Conservation (phyloP, 2,329 filamentous ascomycete genomes). For the Verticillium longisporum region DNA sequence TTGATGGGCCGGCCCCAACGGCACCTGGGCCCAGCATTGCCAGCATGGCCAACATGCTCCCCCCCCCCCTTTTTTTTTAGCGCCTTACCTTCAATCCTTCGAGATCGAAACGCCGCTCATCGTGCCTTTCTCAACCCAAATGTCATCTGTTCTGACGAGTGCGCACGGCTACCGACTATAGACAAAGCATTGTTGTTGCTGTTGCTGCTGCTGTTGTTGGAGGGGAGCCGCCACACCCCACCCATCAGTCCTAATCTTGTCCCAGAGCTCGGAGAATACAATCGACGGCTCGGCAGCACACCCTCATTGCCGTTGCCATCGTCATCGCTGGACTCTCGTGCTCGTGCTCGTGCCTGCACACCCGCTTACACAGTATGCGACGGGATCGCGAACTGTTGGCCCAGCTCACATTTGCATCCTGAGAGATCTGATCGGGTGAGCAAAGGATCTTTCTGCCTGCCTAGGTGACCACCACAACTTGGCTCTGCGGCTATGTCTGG, state of each 20-base stretch:
- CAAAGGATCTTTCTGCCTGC: too few relatives aligned
- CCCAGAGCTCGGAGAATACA: background rate
- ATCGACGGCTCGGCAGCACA: background rate
- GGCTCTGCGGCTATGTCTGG: background rate
- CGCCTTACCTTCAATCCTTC: too few relatives aligned
- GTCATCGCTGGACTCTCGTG: background rate
- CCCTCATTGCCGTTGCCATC: background rate
- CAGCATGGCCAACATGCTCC: too few relatives aligned
- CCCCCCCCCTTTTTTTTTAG: too few relatives aligned
- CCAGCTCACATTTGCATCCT: background rate
- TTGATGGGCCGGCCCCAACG: background rate
- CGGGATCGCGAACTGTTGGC: background rate
- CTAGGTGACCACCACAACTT: background rate
- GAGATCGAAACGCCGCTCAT: background rate
- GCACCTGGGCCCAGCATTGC: background rate
- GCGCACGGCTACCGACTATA: background rate
- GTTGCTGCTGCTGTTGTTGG: background rate
- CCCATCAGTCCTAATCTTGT: background rate
- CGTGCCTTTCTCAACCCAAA: too few relatives aligned
- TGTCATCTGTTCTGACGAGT: too few relatives aligned
- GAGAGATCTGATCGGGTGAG: conserved; percentile 1
- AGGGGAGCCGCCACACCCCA: background rate
- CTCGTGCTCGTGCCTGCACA: background rate
- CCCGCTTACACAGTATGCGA: background rate
- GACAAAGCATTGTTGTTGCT: background rate